Conservation (phyloP, 768 basidiomycete species). For the Termitomyces sp. region DNA sequence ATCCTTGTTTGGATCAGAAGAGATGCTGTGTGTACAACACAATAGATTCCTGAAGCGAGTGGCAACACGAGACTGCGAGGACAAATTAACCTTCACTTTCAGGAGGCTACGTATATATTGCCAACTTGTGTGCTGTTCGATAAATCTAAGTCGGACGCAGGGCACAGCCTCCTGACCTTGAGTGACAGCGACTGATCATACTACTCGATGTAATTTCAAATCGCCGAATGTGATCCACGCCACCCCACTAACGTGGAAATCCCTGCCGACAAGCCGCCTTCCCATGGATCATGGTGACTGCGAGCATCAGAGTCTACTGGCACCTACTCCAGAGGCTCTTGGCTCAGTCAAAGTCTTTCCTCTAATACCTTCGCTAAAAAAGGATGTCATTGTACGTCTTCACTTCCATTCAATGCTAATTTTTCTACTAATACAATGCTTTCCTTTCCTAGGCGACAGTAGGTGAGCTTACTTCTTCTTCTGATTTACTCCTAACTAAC, state of each 20-base stretch:
- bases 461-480: conserved; percentile 23
- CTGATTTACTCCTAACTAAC: conserved; percentile 8
- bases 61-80: conserved; percentile 11
- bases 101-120: background rate
- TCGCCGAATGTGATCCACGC: background rate
- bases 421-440: conserved; percentile 10
- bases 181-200: background rate
- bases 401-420: conserved; percentile 5
- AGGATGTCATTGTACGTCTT: conserved; percentile 58
- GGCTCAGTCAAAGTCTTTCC: conserved; percentile 73
- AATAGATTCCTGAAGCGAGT: conserved; percentile 10
- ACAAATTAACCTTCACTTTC: conserved; percentile 13
- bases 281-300: conserved; percentile 29
- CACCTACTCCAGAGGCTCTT: conserved; percentile 52
- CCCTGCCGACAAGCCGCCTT: background rate
- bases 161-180: background rate
- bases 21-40: conserved; percentile 6
- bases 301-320: conserved; percentile 40
- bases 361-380: conserved; percentile 68
- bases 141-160: background rate
- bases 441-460: conserved; percentile 37
- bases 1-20: conserved; percentile 16
- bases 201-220: background rate
- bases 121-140: too few species aligned
- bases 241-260: background rate